Conservation (phyloP, 495 filamentous ascomycete genomes). For the Penicillium ucsense region DNA sequence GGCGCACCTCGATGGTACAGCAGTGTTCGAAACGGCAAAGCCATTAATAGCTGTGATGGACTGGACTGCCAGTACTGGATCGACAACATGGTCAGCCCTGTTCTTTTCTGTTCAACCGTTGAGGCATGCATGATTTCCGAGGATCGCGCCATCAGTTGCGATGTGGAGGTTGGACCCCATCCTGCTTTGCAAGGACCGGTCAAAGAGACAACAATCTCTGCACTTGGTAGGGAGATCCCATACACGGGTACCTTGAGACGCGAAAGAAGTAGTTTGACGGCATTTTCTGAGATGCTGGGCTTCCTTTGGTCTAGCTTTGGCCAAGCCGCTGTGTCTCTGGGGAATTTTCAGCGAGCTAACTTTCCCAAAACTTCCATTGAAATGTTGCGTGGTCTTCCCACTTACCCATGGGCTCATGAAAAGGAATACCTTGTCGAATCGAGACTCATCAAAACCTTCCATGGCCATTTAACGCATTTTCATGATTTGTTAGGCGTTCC, state of each 20-base stretch:
- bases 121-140: too few relatives aligned
- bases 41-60: too few relatives aligned
- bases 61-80: slow-evolving; percentile 2
- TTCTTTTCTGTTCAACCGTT: too few relatives aligned
- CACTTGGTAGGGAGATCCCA: slow-evolving; percentile 9
- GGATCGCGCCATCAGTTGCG: too few relatives aligned
- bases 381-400: slow-evolving; percentile 29
- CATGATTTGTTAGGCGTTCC: slow-evolving; percentile 21
- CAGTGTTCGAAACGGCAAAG: slow-evolving; percentile 2
- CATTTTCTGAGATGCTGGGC: slow-evolving; percentile 35
- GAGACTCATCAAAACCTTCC: slow-evolving; percentile 17
- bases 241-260: slow-evolving; percentile 32
- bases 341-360: too few relatives aligned
- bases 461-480: background rate
- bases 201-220: background rate
- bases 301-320: slow-evolving; percentile 41
- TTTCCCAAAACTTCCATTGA: background rate
- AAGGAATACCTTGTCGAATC: slow-evolving; percentile 36
- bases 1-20: too few relatives aligned
- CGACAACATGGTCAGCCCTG: slow-evolving; percentile 8
- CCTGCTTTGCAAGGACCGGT: slow-evolving; percentile 29
- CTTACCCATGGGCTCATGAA: slow-evolving; percentile 40
- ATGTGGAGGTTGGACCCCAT: slow-evolving; percentile 49
- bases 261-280: slow-evolving; percentile 20
- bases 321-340: too few relatives aligned